Conservation (phyloP, 2,329 filamentous ascomycete genomes). For the Acrodontium crateriforme region DNA sequence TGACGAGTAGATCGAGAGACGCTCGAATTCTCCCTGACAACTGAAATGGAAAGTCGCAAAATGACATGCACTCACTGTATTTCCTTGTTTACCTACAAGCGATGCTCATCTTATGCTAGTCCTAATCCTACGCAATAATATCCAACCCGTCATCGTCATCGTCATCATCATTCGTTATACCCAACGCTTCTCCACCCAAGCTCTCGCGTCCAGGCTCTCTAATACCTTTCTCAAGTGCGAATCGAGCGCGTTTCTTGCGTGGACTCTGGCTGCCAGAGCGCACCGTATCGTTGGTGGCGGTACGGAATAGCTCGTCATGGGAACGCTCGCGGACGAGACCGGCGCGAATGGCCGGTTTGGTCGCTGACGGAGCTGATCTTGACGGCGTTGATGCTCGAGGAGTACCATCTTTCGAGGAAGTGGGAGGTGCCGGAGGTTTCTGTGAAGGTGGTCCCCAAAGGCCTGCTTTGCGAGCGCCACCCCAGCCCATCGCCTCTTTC, state of each 20-base stretch:
- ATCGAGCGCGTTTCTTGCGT: constrained; percentile 35
- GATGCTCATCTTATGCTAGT: no score
- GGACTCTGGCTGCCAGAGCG: constrained; percentile 24
- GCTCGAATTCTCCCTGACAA: no score
- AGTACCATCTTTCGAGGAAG: constrained; percentile 19
- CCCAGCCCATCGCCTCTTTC: constrained; percentile 33
- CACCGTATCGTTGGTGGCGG: no score
- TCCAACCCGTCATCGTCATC: constrained; percentile 36
- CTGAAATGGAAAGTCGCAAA: no score
- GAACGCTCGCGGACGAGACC: constrained; percentile 6
- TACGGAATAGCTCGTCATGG: no score
- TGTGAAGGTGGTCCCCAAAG: constrained; percentile 22
- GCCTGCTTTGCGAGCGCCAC: constrained; percentile 29
- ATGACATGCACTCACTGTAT: no score
- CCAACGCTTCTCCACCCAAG: constrained; percentile 24
- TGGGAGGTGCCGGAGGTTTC: constrained; percentile 13
- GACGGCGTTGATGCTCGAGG: no score
- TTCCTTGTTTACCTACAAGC: no score
- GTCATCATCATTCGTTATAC: constrained; percentile 22
- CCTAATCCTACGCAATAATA: no score
- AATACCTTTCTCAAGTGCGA: constrained; percentile 35
- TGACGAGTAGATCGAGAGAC: no score
- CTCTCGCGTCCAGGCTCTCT: constrained; percentile 36
- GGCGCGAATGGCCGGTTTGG: constrained; percentile 12
- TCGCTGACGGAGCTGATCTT: no score